Percentiles rank a stretch among this genome's conserved stretches.
Evolutionary conservation across 805 yeast genomes (phyloP).

Genomic region (Wickerhamomyces xylosicus): DNA sequence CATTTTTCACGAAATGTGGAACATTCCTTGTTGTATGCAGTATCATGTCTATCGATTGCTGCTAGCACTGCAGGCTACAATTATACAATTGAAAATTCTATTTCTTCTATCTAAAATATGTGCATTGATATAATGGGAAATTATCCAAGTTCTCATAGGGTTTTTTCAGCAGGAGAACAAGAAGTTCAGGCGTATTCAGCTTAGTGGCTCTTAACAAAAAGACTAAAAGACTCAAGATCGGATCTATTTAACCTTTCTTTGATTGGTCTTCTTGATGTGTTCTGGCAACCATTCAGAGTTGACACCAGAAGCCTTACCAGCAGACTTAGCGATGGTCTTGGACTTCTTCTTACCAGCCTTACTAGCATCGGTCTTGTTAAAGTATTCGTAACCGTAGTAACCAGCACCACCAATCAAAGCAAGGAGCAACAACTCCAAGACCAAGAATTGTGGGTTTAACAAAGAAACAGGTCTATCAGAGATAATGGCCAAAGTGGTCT

Average conservation of each 20-base stretch:
- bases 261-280: conserved; percentile 32
- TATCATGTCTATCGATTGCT: too few relatives aligned
- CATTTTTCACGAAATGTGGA: too few relatives aligned
- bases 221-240: too few relatives aligned
- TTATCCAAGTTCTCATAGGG: too few relatives aligned
- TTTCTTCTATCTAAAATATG: too few relatives aligned
- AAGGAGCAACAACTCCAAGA: conserved; percentile 46
- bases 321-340: conserved; percentile 11
- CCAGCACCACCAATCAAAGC: conserved; percentile 38
- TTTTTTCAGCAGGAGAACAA: too few relatives aligned
- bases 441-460: conserved; percentile 62
- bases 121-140: too few relatives aligned
- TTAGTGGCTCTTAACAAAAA: conserved; percentile 21
- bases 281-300: conserved; percentile 42
- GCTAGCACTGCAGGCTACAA: too few relatives aligned
- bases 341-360: conserved; percentile 4
- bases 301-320: conserved; percentile 28
- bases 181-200: too few relatives aligned
- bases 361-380: conserved; percentile 20
- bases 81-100: too few relatives aligned
- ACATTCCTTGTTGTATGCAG: too few relatives aligned
- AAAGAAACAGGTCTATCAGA: conserved; percentile 57
- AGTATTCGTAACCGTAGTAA: conserved; percentile 34
- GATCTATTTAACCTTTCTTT: conserved; percentile 10
- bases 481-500: conserved; percentile 47